Evolutionary conservation across 73 alveolate species (phyloP).

Genomic region (Effrenium voratum): DNA sequence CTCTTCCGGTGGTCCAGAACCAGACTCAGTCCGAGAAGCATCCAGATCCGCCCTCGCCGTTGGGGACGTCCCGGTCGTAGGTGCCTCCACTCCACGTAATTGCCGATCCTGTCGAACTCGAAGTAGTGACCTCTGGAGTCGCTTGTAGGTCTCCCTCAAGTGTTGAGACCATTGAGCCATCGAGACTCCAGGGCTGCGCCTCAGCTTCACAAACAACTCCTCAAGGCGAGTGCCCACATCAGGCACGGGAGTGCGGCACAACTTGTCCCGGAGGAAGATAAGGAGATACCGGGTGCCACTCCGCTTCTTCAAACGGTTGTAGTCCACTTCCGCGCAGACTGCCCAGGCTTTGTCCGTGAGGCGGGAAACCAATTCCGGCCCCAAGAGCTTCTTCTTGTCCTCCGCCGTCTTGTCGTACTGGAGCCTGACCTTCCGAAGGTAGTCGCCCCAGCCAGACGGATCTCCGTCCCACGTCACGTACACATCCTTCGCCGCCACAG

Average conservation of each 20-base stretch:
- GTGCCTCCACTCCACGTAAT: no score
- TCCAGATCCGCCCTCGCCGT: no score
- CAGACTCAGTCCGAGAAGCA: no score
- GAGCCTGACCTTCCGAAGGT: neutral
- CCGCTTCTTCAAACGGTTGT: neutral
- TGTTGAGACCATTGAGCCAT: neutral
- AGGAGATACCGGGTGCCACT: neutral
- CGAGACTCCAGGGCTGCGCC: neutral
- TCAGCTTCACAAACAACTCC: neutral
- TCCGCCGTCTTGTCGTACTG: neutral
- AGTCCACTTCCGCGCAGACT: neutral
- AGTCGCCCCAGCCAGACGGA: neutral
- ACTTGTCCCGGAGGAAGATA: no score
- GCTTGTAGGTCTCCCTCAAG: neutral
- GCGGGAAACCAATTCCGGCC: neutral
- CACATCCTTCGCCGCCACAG: no score
- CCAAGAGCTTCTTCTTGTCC: neutral
- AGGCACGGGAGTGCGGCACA: neutral
- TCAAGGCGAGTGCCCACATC: neutral
- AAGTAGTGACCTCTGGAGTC: neutral
- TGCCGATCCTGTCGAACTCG: neutral
- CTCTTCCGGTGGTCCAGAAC: no score
- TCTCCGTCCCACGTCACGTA: neutral
- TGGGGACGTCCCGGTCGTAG: no score
- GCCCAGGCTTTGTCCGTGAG: neutral